Evolutionary conservation across 495 filamentous ascomycete species (phyloP).

Genomic region (Podospora australis): DNA sequence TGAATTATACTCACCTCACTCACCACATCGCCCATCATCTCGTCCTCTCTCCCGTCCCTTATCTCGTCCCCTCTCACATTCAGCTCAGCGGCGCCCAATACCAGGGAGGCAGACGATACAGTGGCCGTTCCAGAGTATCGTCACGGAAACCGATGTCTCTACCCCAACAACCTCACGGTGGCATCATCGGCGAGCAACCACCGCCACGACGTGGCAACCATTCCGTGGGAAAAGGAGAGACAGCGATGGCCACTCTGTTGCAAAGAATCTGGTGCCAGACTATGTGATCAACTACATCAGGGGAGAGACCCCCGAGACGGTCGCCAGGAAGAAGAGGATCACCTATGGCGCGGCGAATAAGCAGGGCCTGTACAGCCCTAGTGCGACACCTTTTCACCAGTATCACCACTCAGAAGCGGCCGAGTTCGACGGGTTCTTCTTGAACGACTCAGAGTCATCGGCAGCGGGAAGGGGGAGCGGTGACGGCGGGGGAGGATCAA

Average conservation of each 20-base stretch:
- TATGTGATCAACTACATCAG: constrained; percentile 41
- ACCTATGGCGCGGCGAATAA: constrained; percentile 16
- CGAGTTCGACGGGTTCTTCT: constrained; percentile 28
- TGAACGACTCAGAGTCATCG: constrained; percentile 4
- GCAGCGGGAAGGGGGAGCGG: constrained; percentile 17
- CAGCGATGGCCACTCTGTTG: not conserved
- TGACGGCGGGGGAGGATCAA: not conserved
- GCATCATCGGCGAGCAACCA: constrained; percentile 12
- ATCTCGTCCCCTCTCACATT: too few relatives aligned
- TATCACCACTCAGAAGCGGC: constrained; percentile 29
- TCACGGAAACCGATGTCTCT: constrained; percentile 16
- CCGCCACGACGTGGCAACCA: constrained; percentile 7
- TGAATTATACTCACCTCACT: not conserved
- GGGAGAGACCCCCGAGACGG: constrained; percentile 35
- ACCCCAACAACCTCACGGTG: constrained; percentile 8
- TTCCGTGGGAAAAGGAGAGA: constrained; percentile 21
- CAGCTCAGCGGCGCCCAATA: too few relatives aligned
- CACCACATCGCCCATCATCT: too few relatives aligned
- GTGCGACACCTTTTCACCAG: constrained; percentile 17
- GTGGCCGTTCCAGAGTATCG: constrained; percentile 32
- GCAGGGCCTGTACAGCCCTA: constrained; percentile 9
- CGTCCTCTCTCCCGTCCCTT: too few relatives aligned
- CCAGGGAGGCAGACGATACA: constrained; percentile 19
- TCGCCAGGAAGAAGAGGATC: constrained; percentile 32
- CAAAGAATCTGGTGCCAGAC: constrained; percentile 32